Evolutionary conservation across 2,329 filamentous ascomycete genomes (phyloP).

Genomic region (Colletotrichum graminicola): DNA sequence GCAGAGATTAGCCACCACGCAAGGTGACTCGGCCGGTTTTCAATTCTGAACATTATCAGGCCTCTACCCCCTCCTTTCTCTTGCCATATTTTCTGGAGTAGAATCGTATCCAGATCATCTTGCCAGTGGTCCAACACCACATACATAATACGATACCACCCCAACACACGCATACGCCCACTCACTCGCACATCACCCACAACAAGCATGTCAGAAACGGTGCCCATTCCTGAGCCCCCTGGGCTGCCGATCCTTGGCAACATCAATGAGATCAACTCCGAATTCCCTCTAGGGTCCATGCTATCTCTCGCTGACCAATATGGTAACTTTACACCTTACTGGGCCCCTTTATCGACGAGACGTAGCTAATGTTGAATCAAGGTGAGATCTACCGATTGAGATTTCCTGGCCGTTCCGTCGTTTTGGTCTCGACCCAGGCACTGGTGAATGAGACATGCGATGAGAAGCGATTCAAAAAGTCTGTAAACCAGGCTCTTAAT

Average conservation of each 20-base stretch:
- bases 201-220: slow-evolving; percentile 35
- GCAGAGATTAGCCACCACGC: slow-evolving; percentile 30
- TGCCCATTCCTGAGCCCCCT: slow-evolving; percentile 58
- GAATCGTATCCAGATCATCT: not conserved
- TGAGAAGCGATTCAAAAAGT: slow-evolving; percentile 74
- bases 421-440: slow-evolving; percentile 66
- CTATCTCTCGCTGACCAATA: slow-evolving; percentile 72
- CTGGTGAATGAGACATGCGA: slow-evolving; percentile 74
- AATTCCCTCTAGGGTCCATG: slow-evolving; percentile 69
- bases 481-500: slow-evolving; percentile 60
- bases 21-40: slow-evolving; percentile 1
- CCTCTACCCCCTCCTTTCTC: slow-evolving; percentile 4
- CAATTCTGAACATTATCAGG: slow-evolving; percentile 29
- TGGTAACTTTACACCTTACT: slow-evolving; percentile 57
- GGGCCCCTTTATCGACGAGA: not conserved
- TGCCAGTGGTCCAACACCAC: not conserved
- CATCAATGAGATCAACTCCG: slow-evolving; percentile 70
- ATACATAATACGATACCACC: not conserved
- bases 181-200: not conserved
- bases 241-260: slow-evolving; percentile 77
- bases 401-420: slow-evolving; percentile 60
- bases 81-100: not conserved
- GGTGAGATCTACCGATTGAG: slow-evolving; percentile 71
- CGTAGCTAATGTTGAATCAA: slow-evolving; percentile 45
- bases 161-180: not conserved